Percentiles rank a stretch among this genome's conserved stretches.
These are phyloP conservation scores for Drechslera avenae DNA, from an alignment of 2,329 filamentous ascomycete genomes.

Conservation along the genomic window DNA sequence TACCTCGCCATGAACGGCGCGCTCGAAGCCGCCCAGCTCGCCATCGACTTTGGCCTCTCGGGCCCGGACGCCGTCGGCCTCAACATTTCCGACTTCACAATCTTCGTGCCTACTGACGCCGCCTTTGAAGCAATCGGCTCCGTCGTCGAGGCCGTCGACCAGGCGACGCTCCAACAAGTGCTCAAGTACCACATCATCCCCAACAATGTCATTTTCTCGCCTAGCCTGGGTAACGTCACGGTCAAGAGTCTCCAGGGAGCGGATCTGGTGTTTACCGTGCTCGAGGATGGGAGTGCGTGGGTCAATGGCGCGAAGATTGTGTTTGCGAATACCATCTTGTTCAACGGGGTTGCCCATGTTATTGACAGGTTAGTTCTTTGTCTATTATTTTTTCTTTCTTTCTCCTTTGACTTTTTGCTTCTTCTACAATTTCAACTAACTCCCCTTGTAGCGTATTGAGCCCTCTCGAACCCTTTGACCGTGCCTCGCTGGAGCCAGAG, in stretches of 20 bases:
- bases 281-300: conserved; percentile 30
- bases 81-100: conserved; percentile 67
- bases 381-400: no score
- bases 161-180: conserved; percentile 27
- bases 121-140: conserved; percentile 68
- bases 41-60: conserved; percentile 26
- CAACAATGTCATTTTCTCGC: conserved; percentile 33
- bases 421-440: no score
- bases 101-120: conserved; percentile 77
- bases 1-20: conserved; percentile 31
- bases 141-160: conserved; percentile 24
- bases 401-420: neutral
- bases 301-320: conserved; percentile 33
- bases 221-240: conserved; percentile 31
- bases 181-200: conserved; percentile 37
- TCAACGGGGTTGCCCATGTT: conserved; percentile 34
- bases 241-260: conserved; percentile 28
- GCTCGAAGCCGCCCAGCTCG: conserved; percentile 19
- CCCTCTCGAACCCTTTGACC: conserved; percentile 24
- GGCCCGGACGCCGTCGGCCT: conserved; percentile 21
- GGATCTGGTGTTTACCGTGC: conserved; percentile 31
- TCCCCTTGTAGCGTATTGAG: conserved; percentile 17
- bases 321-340: conserved; percentile 32
- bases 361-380: conserved; percentile 26
- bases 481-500: conserved; percentile 22